Conservation (phyloP, 768 basidiomycete genomes). For the Krasilnikovozyma curviuscula region DNA sequence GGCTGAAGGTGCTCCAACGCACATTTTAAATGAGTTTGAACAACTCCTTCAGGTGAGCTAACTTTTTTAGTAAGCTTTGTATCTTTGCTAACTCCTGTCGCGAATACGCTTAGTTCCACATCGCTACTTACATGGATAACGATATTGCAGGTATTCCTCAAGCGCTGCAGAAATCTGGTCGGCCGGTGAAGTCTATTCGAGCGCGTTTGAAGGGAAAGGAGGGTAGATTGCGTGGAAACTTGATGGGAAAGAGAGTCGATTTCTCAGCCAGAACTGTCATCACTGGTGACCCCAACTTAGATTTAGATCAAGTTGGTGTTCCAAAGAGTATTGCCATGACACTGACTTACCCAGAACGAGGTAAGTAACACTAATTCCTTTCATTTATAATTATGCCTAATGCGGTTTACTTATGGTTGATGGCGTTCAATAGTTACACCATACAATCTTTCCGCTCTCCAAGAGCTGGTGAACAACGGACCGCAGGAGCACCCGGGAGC, state of each 20-base stretch:
- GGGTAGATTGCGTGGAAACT: constrained; percentile 85
- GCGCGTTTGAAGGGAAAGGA: constrained; percentile 97
- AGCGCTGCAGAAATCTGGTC: constrained; percentile 87
- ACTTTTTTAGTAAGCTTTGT: neutral
- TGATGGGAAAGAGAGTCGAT: constrained; percentile 99
- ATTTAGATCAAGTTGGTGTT: constrained; percentile 91
- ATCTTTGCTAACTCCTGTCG: neutral
- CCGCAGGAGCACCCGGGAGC: constrained; percentile 91
- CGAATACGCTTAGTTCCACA: constrained; percentile 52
- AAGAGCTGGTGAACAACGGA: constrained; percentile 85
- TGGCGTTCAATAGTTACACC: constrained; percentile 51
- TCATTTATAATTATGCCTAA: neutral
- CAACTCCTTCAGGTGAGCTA: constrained; percentile 67
- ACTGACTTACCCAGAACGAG: constrained; percentile 88
- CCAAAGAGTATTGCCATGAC: constrained; percentile 93
- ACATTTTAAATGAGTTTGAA: constrained; percentile 88
- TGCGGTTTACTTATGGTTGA: neutral
- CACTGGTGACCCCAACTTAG: constrained; percentile 92
- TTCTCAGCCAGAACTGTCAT: constrained; percentile 98
- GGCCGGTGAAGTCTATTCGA: constrained; percentile 94
- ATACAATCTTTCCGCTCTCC: constrained; percentile 84
- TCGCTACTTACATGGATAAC: constrained; percentile 99
- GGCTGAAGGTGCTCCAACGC: constrained; percentile 88
- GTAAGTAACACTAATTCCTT: constrained; percentile 29
- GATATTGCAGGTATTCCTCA: constrained; percentile 97